Evolutionary conservation across 106 monocot species (phyloP).

Genomic region (Dendrobium nobile): DNA sequence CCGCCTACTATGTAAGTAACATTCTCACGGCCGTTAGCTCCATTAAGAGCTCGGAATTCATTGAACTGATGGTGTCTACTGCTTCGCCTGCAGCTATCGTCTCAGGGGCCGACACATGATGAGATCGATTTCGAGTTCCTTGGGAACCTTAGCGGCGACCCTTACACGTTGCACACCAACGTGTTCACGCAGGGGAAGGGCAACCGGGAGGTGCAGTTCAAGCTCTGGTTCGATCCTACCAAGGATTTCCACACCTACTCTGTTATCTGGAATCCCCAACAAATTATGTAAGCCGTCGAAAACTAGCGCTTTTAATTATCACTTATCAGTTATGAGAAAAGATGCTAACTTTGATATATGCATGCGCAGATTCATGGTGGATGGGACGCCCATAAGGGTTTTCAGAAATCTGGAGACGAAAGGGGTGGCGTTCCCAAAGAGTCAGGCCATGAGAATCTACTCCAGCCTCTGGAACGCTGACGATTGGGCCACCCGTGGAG

Average conservation of each 20-base stretch:
- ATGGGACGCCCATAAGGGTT: slow-evolving; percentile 11
- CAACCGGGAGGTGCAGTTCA: slow-evolving; percentile 41
- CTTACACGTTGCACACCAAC: slow-evolving; percentile 65
- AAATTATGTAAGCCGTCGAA: slow-evolving; percentile 16
- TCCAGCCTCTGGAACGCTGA: slow-evolving; percentile 23
- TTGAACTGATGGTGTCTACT: not conserved
- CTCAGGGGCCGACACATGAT: slow-evolving; percentile 20
- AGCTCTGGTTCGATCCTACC: slow-evolving; percentile 64
- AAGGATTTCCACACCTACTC: slow-evolving; percentile 53
- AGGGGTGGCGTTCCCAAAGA: slow-evolving; percentile 8
- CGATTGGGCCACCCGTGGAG: slow-evolving; percentile 23
- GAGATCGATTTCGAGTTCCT: slow-evolving; percentile 67
- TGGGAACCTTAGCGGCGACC: slow-evolving; percentile 41
- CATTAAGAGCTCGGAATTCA: not conserved
- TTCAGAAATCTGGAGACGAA: slow-evolving; percentile 9
- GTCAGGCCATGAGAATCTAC: slow-evolving; percentile 15
- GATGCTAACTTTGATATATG: not conserved
- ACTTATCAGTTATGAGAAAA: not conserved
- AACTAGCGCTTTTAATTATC: not conserved
- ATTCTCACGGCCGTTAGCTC: not conserved
- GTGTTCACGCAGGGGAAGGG: slow-evolving; percentile 50
- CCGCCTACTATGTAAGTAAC: slow-evolving; percentile 15
- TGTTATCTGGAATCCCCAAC: slow-evolving; percentile 43
- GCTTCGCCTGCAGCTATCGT: slow-evolving; percentile 2
- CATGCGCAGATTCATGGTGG: slow-evolving; percentile 16